Evolutionary conservation across 1,139 yeast species (phyloP).

Genomic region (Blastobotrys aristatus): DNA sequence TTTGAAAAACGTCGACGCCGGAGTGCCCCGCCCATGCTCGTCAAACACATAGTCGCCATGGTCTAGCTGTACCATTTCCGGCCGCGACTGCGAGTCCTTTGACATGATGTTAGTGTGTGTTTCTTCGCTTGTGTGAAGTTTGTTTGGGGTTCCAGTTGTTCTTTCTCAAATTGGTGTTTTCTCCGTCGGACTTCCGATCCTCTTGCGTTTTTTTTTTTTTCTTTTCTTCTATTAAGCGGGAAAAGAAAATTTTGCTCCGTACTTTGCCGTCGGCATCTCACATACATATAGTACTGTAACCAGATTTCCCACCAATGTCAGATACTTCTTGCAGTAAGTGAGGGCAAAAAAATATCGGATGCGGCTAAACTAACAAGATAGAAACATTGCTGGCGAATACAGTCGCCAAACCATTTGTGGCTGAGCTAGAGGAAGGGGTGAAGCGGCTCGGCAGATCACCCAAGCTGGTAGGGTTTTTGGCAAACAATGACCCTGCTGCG

Average conservation of each 20-base stretch:
- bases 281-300: too few relatives aligned
- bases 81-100: too few relatives aligned
- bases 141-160: not conserved
- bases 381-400: conserved; percentile 86
- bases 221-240: too few relatives aligned
- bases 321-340: conserved; percentile 14
- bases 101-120: not conserved
- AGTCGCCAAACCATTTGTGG: conserved; percentile 74
- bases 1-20: conserved; percentile 54
- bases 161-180: not conserved
- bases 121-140: not conserved
- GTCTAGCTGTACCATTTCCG: conserved; percentile 31
- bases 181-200: not conserved
- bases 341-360: not conserved
- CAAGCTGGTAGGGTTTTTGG: conserved; percentile 80
- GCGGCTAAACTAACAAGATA: conserved; percentile 2
- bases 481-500: conserved; percentile 93
- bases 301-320: conserved; percentile 1
- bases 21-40: conserved; percentile 60
- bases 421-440: conserved; percentile 64
- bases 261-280: conserved; percentile 5
- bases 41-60: conserved; percentile 61
- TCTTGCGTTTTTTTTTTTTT: not conserved
- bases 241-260: not conserved
- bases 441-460: conserved; percentile 51